A percentile compares a stretch with the other conserved stretches of the same genome.
Evolutionary conservation across 2,329 filamentous ascomycete species (phyloP).

Genomic region (Fusarium bulbicola): DNA sequence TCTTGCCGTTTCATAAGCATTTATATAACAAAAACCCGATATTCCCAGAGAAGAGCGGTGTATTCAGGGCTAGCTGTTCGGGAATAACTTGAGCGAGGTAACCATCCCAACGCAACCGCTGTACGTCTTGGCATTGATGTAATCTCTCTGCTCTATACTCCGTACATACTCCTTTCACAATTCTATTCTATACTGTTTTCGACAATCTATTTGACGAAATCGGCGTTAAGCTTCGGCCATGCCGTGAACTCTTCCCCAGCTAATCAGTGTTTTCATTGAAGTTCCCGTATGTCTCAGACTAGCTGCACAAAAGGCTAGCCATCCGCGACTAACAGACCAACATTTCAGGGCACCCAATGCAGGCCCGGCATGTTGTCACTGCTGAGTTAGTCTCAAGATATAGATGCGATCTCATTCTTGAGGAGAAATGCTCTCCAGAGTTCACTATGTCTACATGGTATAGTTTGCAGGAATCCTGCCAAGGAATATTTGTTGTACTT

Average conservation of each 20-base stretch:
- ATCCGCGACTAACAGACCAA: neutral
- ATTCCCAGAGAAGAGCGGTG: too few species aligned
- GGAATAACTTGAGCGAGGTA: neutral
- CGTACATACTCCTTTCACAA: fast-evolving
- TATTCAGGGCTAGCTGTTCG: neutral
- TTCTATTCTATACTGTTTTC: too few species aligned
- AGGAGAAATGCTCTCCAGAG: neutral
- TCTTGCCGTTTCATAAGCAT: fast-evolving
- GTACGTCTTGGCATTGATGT: too few species aligned
- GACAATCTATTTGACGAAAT: neutral
- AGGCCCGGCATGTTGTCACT: neutral
- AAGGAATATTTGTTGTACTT: neutral
- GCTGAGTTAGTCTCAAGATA: neutral
- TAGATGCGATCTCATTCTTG: neutral
- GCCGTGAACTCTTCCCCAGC: neutral
- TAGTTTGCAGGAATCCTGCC: neutral
- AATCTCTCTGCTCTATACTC: too few species aligned
- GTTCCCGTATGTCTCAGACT: neutral
- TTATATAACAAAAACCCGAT: neutral
- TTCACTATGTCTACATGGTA: neutral
- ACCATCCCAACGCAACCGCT: neutral
- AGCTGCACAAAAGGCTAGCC: neutral
- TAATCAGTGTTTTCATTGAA: neutral
- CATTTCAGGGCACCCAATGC: neutral
- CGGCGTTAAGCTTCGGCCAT: neutral